These are phyloP conservation scores for Rhodotorula sp. DNA, from an alignment of 1,284 basidiomycete species.

Conservation along the genomic window DNA sequence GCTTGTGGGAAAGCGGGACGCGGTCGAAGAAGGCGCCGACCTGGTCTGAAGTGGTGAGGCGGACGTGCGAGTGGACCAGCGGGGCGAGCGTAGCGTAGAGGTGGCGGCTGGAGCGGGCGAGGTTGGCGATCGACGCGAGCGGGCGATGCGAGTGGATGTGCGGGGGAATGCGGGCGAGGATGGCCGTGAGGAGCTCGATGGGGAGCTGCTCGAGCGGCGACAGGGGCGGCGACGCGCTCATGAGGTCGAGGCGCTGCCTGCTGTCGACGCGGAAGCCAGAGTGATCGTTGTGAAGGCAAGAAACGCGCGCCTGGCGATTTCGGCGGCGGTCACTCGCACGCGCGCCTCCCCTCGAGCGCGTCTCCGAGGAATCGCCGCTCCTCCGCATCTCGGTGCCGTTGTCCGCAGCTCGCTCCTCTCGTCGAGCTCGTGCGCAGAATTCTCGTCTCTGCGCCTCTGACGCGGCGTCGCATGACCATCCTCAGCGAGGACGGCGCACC, in stretches of 20 bases:
- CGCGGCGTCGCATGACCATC: neutral
- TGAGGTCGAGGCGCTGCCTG: too few species aligned
- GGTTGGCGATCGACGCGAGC: neutral
- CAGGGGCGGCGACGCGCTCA: neutral
- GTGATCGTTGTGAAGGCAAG: too few species aligned
- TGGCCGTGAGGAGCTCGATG: neutral
- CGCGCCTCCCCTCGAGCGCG: too few species aligned
- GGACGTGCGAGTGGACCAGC: neutral
- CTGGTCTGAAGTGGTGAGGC: neutral
- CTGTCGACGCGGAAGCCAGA: too few species aligned
- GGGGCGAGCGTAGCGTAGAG: neutral
- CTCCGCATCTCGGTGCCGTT: too few species aligned
- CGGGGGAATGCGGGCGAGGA: neutral
- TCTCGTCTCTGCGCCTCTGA: neutral
- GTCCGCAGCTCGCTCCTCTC: neutral
- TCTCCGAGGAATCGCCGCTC: too few species aligned
- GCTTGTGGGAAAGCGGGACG: neutral
- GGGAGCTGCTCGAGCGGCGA: slow-evolving; percentile 1
- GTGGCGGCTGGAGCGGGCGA: neutral
- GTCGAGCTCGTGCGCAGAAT: neutral
- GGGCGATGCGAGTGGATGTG: neutral
- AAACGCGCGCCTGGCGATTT: too few species aligned
- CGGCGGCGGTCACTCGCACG: too few species aligned
- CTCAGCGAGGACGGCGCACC: neutral
- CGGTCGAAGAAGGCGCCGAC: neutral